Base-by-base conservation (phyloP, 1,284 basidiomycete species). In the Irpex lacteus region DNA sequence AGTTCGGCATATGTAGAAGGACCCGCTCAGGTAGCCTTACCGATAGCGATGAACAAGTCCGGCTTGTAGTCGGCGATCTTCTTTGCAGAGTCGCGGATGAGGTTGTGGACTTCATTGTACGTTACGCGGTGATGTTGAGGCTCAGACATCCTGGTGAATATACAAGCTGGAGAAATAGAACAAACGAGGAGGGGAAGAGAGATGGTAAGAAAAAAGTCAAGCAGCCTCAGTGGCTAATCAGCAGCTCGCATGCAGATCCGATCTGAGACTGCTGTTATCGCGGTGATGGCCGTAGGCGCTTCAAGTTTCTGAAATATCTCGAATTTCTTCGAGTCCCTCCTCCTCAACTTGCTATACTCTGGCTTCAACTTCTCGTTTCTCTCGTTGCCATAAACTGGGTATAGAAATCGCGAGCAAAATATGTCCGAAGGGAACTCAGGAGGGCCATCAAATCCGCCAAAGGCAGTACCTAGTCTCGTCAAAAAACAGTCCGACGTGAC, bases 21-120 rank as follows among this genome's bases (percentile, higher is more conserved):
- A 6, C 32, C 49, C 73, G 34, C n/a, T 47, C n/a, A n/a, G n/a
- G 40, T 32, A 34, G 18, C 6, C 82, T 47, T 69, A 89, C 91
- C 92, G 69, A 95, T 95, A 9, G 93, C 92, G 66, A 95, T 84
- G 71, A 95, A 80, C 66, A 93, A 76, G 73, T 92, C 87, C 18
- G 92, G 93, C 70, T 89, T 87, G 78, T 92, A 95, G 49, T 85
- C 80, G 32, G 84, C 86, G 68, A 95, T 91, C 70, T 82, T 79
- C 57, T 80, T 78, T 0, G 88, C 86, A 5, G 82, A 79, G 8
- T 76, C 77, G 70, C 85, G 85, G 69, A 95, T 92, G 65, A 92
- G 81, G 70, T 92, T 90, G 80, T 95, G 92, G 66, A 95, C 87
- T 44, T 94, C 88, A 69, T 95, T 92, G 80, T 95, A 95, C 15